Evolutionary conservation across 2,329 filamentous ascomycete species (phyloP).

Genomic region (Conoideocrella luteorostrata): DNA sequence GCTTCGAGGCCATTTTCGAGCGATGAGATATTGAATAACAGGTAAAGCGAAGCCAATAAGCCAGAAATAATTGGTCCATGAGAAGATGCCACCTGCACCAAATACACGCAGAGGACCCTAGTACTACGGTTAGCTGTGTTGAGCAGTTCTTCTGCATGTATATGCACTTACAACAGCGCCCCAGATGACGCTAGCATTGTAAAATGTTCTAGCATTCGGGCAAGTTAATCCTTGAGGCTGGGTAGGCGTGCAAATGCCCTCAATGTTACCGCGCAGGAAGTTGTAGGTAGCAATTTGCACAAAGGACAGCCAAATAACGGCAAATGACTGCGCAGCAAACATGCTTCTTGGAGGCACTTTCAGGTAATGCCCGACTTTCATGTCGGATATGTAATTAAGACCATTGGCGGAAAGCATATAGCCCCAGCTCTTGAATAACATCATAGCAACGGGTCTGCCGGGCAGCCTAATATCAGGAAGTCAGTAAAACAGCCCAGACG

Average conservation of each 20-base stretch:
- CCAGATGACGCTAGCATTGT: conserved; percentile 52
- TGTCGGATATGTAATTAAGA: conserved; percentile 36
- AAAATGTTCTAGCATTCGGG: conserved; percentile 50
- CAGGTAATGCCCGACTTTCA: conserved; percentile 46
- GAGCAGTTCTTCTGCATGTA: neutral
- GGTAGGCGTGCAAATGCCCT: conserved; percentile 40
- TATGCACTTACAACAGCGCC: conserved; percentile 44
- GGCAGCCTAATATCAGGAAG: conserved; percentile 22
- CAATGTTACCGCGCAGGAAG: conserved; percentile 38
- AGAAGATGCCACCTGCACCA: conserved; percentile 28
- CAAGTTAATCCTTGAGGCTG: conserved; percentile 47
- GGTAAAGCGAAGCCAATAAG: conserved; percentile 42
- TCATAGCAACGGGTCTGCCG: conserved; percentile 38
- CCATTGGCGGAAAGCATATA: conserved; percentile 39
- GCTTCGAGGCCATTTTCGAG: conserved; percentile 27
- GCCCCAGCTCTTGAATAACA: conserved; percentile 40
- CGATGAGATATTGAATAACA: conserved; percentile 38
- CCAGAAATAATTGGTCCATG: conserved; percentile 45
- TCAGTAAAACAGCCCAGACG: neutral
- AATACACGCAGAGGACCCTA: conserved; percentile 22
- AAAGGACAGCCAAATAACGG: conserved; percentile 28
- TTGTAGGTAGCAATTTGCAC: conserved; percentile 29
- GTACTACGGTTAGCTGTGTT: neutral
- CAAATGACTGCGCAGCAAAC: conserved; percentile 35
- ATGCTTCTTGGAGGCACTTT: conserved; percentile 43